Percentiles rank a stretch among this genome's conserved stretches.
These are phyloP conservation scores for Arthrocladium fulminans DNA, from an alignment of 2,329 filamentous ascomycete species.

Conservation along the genomic window DNA sequence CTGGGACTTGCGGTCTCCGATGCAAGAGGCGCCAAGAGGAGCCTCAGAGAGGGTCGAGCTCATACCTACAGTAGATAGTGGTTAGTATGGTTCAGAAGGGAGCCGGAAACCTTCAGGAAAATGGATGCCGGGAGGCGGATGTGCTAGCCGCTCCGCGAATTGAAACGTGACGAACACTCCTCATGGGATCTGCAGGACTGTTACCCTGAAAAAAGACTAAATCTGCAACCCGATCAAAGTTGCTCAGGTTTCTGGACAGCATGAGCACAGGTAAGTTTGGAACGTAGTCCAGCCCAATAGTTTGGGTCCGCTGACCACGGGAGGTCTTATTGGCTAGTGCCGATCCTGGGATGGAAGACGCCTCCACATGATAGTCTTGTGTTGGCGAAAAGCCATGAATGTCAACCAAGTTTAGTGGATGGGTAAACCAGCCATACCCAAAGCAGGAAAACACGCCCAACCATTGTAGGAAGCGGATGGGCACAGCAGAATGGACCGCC, in stretches of 20 bases:
- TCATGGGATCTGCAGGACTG: neutral
- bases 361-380: neutral
- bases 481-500: neutral
- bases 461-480: neutral
- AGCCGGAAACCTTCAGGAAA: neutral
- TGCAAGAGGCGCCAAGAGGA: neutral
- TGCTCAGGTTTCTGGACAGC: neutral
- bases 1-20: neutral
- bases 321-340: neutral
- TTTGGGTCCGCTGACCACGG: neutral
- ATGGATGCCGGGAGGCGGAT: neutral
- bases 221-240: neutral
- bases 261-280: neutral
- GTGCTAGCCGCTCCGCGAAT: neutral
- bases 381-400: conserved; percentile 1
- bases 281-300: neutral
- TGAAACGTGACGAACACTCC: neutral
- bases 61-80: neutral
- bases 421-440: neutral
- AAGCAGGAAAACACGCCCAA: neutral
- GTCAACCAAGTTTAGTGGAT: neutral
- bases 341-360: conserved; percentile 1
- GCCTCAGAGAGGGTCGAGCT: neutral
- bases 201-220: neutral
- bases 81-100: neutral